Evolutionary conservation across 2,329 filamentous ascomycete species (phyloP), one percentile per base, ranked within the genome.

Genomic region (Chalara sp.): DNA sequence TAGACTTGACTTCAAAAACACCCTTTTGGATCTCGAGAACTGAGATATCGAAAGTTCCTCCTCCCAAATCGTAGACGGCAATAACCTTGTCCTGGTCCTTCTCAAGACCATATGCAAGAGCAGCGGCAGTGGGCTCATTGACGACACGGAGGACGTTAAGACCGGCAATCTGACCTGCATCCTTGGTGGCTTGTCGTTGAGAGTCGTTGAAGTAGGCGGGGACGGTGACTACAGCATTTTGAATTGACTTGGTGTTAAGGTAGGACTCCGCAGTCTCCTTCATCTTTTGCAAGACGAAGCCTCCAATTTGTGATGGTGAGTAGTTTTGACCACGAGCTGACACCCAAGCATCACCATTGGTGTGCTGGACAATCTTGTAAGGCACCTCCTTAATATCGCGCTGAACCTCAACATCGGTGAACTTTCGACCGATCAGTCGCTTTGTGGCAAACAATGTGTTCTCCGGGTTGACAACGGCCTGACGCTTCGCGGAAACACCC

Each of bases 131-230:
- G 54, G 92, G 92, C 80, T 97, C 92, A 79, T 96, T 96, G 60
- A 97, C 89, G 55, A 96, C 90, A 83, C 92, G 91, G 65, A 96
- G 87, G 61, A 97, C 92, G 71, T 96, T 96, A 50, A 97, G 82
- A 69, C 92, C 92, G 65, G 92, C 82, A 65, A 97, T 97, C 72
- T 95, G 89, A 75, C 92, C 92, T 60, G 92, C 92, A 69, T 97
- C 91, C 83, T 96, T 97, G 74, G 91, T 97, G 63, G 90, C 90
- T 76, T 96, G 92, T 76, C 91, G 88, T 77, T 97, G 91, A 54
- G 89, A 91, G 74, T 97, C 91, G 75, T 97, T 97, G 83, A 97
- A 97, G 81, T 97, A 97, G 65, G 91, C 91, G 57, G 91, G 91
- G 37, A 96, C 91, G 55, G 92, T 97, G 63, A 97, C 92, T 55